Percentiles rank a stretch among this genome's conserved stretches.
These are phyloP conservation scores for Camillea tinctor DNA, from an alignment of 2,329 filamentous ascomycete species.

Conservation along the genomic window DNA sequence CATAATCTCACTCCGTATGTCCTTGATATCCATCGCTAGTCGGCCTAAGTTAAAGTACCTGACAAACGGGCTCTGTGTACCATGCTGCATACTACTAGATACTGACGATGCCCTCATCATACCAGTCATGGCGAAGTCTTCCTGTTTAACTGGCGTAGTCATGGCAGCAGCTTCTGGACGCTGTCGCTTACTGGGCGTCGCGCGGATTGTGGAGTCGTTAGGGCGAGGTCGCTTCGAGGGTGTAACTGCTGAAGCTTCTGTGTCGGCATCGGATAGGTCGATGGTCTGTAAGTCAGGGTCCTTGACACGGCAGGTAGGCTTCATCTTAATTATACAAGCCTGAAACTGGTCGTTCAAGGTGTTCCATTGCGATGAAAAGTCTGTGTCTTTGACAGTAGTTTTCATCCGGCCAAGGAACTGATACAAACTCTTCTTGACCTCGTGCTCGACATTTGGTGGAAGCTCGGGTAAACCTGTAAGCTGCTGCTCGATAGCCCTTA, in stretches of 20 bases:
- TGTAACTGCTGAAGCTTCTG: slow-evolving; percentile 21
- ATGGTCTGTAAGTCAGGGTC: slow-evolving; percentile 27
- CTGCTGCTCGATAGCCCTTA: slow-evolving; percentile 51
- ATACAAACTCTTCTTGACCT: slow-evolving; percentile 59
- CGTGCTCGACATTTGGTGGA: slow-evolving; percentile 64
- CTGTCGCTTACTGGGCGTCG: slow-evolving; percentile 25
- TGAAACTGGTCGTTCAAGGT: slow-evolving; percentile 34
- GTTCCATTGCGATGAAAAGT: slow-evolving; percentile 37
- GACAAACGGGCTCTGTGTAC: slow-evolving; percentile 34
- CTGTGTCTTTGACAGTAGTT: slow-evolving; percentile 49
- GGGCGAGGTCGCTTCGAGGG: slow-evolving; percentile 28
- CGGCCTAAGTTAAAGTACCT: slow-evolving; percentile 39
- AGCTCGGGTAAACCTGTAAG: slow-evolving; percentile 64
- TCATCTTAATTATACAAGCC: slow-evolving; percentile 32
- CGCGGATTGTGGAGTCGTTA: slow-evolving; percentile 32
- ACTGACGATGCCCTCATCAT: slow-evolving; percentile 31
- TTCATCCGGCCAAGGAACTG: slow-evolving; percentile 56
- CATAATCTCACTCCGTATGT: slow-evolving; percentile 55
- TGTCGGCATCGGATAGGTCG: slow-evolving; percentile 30
- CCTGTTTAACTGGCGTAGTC: slow-evolving; percentile 37
- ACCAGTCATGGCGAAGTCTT: slow-evolving; percentile 27
- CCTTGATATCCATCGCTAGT: slow-evolving; percentile 44
- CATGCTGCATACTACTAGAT: slow-evolving; percentile 9
- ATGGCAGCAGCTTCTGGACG: slow-evolving; percentile 15
- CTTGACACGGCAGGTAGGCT: slow-evolving; percentile 33